Base-by-base conservation (phyloP, 805 yeast species). In the Candida takata region DNA sequence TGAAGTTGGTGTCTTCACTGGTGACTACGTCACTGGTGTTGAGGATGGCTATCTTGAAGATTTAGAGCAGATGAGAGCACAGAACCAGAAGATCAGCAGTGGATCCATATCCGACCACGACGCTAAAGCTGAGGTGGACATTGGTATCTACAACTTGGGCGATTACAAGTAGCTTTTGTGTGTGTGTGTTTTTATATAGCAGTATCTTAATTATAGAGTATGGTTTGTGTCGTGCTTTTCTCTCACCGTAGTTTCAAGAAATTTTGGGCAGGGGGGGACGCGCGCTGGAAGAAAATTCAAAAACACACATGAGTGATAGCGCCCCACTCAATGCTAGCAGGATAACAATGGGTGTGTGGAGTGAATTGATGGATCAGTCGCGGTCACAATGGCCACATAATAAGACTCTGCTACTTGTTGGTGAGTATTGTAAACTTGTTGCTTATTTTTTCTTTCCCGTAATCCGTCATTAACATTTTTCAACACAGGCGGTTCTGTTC, bases 1-100 rank as follows among this genome's bases (percentile, higher is more conserved):
- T 52, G 98, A 92, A 65, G 88, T 85, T 35, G 98, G 98, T 58
- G 98, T 92, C 11, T 92, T 92, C 61, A 92, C 95, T 9, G 98
- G 98, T 33, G 63, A 77, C 42, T 92, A 92, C 59, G 79, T 90
- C 41, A 92, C 98, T n/a, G 97, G 97, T 36, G 81, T 79, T 30
- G 95, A 86, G 59, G 81, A 83, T 52, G 74, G 74, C 31, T 88
- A 90, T 58, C 61, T 92, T 39, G 75, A 74, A 45, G 88, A 84
- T 57, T 72, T 92, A 44, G 97, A 88, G 61, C 68, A 70, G 45
- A 75, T 85, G 39, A 72, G 98, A 56, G 94, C 90, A 12, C 72
- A 72, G 52, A 86, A 86, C 58, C 83, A 78, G 53, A 58, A 75
- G 47, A 48, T 71, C 35, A 67, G 63, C 47, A 65, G 62, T 39